Evolutionary conservation across 768 basidiomycete genomes (phyloP), one percentile per base, ranked within the genome.

Genomic region (Boletus subcaerulescens): DNA sequence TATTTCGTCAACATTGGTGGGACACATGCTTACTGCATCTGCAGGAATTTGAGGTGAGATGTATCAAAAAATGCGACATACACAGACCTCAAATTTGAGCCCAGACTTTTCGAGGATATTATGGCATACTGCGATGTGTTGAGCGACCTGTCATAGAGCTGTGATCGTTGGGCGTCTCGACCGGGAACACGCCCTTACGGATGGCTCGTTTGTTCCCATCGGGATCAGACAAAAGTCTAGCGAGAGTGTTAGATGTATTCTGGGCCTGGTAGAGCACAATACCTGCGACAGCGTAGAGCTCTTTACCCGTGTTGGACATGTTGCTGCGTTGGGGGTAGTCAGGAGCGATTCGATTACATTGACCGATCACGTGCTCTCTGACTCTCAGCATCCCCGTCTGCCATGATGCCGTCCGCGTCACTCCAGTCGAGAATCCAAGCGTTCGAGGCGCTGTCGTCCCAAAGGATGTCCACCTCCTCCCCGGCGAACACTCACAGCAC

Each of bases 141-240:
- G 81, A 11, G 88, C 89, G 18, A 91, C 87, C 85, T 86, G 45
- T 18, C 29, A 29, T 10, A 2, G 40, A 31, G 29, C 5, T 1
- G 18, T 35, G 43, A 53, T 32, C 32, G 35, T 17, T 35, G 22
- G 52, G 9, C 2, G 7, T 56, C 29, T 61, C 62, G 56, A 15
- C 29, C 29, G 29, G 44, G 18, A 29, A 48, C 15, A 10, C 31
- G 42, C n/a, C 56, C 80, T 44, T 59, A 88, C 92, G 7, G 89
- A 92, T 22, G 89, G 73, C 31, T 84, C 81, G 15, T 70, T 81
- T 3, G 88, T 90, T 52, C 92, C 92, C 51, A 94, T 87, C 13
- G 92, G 93, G 52, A 93, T 85, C 38, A 94, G 81, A 64, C 92
- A 94, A 66, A 95, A 93, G 70, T 94, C 92, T 92, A 55, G 36